Conservation (phyloP, 225 moss, liverwort and hornwort genomes). For the Sphagnum tenellum region DNA sequence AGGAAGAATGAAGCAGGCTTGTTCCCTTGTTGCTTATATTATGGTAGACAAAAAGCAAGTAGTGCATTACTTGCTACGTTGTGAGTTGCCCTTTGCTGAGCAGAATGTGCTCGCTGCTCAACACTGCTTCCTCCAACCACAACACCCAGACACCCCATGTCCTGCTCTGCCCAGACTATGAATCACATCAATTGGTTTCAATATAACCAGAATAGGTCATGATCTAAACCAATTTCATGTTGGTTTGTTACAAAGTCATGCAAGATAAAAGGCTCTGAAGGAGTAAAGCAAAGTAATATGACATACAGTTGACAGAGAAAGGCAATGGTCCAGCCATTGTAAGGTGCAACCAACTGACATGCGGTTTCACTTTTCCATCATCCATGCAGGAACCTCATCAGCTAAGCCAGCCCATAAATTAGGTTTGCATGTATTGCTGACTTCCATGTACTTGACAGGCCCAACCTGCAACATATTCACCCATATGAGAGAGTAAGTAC, state of each 20-base stretch:
- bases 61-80: slow-evolving; percentile 53
- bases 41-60: no score
- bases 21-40: background rate
- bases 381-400: slow-evolving; percentile 84
- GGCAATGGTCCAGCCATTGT: slow-evolving; percentile 92
- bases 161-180: slow-evolving; percentile 51
- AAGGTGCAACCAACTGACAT: slow-evolving; percentile 85
- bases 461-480: slow-evolving; percentile 47
- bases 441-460: slow-evolving; percentile 82
- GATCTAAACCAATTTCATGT: no score
- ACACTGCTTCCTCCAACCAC: slow-evolving; percentile 60
- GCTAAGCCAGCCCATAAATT: slow-evolving; percentile 86
- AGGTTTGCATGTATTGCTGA: slow-evolving; percentile 68
- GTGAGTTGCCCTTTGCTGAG: slow-evolving; percentile 58
- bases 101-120: slow-evolving; percentile 73
- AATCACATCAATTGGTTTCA: no score
- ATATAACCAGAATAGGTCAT: no score
- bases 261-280: no score
- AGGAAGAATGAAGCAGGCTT: no score
- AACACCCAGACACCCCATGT: slow-evolving; percentile 61
- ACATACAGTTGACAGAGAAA: slow-evolving; percentile 87
- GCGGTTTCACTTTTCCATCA: slow-evolving; percentile 58
- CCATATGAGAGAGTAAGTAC: no score
- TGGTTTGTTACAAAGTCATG: no score
- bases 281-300: no score